Evolutionary conservation across 2,329 filamentous ascomycete genomes (phyloP), one percentile per base, ranked within the genome.

Genomic region (Nectriaceae sp.): DNA sequence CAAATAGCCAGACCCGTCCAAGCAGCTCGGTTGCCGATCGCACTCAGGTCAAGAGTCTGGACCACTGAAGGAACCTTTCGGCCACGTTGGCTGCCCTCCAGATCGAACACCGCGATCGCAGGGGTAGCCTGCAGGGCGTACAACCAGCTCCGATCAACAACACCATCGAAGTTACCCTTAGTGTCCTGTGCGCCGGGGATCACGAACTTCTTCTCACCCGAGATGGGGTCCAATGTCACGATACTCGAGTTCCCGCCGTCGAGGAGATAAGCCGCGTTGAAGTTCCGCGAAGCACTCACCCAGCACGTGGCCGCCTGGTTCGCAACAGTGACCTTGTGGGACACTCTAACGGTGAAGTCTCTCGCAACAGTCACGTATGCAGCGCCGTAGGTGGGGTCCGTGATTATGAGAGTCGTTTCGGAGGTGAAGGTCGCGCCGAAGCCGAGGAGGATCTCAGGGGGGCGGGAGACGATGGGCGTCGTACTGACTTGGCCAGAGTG

Each of bases 371-470:
- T 10, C 16, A 40, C 20, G 15, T 20, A 40, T 8, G 40, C 21
- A n/a, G 45, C 45, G n/a, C 45, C 45, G 35, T 37, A 31, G 8
- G 45, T 21, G n/a, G 45, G 40, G n/a, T 41, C 38, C 11, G 40
- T 29, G n/a, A 47, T 19, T 31, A 47, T 31, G 21, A 40, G 39
- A 8, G 15, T 2, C 4, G n/a, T 13, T 29, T 43, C 31, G 29
- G 39, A 37, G 11, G 42, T 11, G n/a, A 42, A 47, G 16, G 16
- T 39, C 11, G 42, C 15, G 13, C 24, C 29, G n/a, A 47, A 47
- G n/a, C n/a, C 21, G 29, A 31, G 16, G 16, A n/a, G 24, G 3
- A 47, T 10, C 15, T 15, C 40, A 19, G 16, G 20, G 21, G 45
- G 45, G 13, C 31, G 31, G 5, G 39, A 42, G 3, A 21, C 13